A percentile compares a stretch with the other conserved stretches of the same genome.
Conservation (phyloP, 23 red algal species). For the Chondrus crispus region DNA sequence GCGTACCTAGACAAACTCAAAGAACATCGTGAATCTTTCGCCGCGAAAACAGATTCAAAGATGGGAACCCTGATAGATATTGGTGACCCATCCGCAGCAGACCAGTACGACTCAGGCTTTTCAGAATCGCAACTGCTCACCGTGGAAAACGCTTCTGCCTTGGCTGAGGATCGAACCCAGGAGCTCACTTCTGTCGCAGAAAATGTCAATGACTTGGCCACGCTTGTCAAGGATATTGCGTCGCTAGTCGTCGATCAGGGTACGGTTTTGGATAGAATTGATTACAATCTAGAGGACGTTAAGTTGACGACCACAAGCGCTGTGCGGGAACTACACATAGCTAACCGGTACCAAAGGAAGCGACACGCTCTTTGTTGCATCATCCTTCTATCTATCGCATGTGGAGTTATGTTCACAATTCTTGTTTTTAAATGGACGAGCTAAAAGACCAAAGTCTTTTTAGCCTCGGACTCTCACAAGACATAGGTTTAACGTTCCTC, state of each 20-base stretch:
- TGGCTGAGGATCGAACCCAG: slow-evolving; percentile 48
- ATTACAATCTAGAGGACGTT: slow-evolving; percentile 89
- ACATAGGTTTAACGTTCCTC: neutral
- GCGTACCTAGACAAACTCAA: slow-evolving; percentile 73
- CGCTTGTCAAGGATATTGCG: slow-evolving; percentile 80
- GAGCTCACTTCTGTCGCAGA: slow-evolving; percentile 58
- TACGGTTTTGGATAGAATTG: slow-evolving; percentile 88
- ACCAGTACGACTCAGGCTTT: slow-evolving; percentile 48
- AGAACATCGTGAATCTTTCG: slow-evolving; percentile 43
- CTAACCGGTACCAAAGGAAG: slow-evolving; percentile 65
- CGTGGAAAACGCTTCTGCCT: slow-evolving; percentile 25
- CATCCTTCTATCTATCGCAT: slow-evolving; percentile 65
- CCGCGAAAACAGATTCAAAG: neutral
- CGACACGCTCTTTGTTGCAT: slow-evolving; percentile 63
- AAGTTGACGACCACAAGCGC: slow-evolving; percentile 60
- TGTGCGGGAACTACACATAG: slow-evolving; percentile 68
- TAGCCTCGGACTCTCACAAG: neutral
- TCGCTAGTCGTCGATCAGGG: slow-evolving; percentile 88
- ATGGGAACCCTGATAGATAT: neutral
- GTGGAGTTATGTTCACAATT: slow-evolving; percentile 71
- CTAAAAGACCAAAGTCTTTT: neutral
- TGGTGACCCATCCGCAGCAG: neutral
- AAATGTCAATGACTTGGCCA: slow-evolving; percentile 85
- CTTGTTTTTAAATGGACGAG: slow-evolving; percentile 74
- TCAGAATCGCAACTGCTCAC: slow-evolving; percentile 46